These are phyloP conservation scores for Colletotrichum coccodes DNA, from an alignment of 2,329 filamentous ascomycete genomes.

Conservation along the genomic window DNA sequence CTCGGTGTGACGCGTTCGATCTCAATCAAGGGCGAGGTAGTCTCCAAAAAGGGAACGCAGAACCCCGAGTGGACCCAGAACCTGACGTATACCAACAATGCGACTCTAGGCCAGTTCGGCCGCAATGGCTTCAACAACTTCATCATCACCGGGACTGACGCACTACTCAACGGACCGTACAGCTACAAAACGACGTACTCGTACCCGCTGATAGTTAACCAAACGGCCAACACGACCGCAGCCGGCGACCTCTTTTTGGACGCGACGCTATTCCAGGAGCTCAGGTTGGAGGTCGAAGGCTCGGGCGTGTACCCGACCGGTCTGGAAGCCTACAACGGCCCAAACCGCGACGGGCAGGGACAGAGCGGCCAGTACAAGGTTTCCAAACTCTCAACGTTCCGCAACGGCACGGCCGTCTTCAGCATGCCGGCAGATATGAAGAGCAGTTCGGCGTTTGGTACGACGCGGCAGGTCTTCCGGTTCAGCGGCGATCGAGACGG, in stretches of 20 bases:
- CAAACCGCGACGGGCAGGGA: conserved; percentile 35
- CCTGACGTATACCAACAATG: conserved; percentile 65
- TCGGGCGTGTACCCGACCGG: conserved; percentile 64
- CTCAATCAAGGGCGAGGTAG: conserved; percentile 61
- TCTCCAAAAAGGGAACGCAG: conserved; percentile 55
- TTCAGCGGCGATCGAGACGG: conserved; percentile 57
- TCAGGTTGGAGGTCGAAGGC: conserved; percentile 49
- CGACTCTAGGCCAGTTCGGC: conserved; percentile 41
- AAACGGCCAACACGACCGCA: conserved; percentile 54
- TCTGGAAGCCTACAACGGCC: conserved; percentile 63
- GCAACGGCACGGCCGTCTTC: conserved; percentile 69
- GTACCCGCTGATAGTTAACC: conserved; percentile 71
- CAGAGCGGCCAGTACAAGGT: conserved; percentile 32
- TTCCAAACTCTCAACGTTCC: conserved; percentile 56
- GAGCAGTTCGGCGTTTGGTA: conserved; percentile 62
- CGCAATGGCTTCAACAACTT: conserved; percentile 42
- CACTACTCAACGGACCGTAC: conserved; percentile 29
- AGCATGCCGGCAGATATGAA: conserved; percentile 55
- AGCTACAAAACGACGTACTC: conserved; percentile 55
- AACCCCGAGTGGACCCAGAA: conserved; percentile 65
- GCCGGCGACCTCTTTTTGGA: conserved; percentile 58
- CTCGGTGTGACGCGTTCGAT: conserved; percentile 66
- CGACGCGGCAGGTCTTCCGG: conserved; percentile 64
- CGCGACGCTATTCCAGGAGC: conserved; percentile 53
- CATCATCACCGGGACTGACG: conserved; percentile 43